Evolutionary conservation across 2,329 filamentous ascomycete species (phyloP), one percentile per base, ranked within the genome.

Genomic region (Aspergillus luchuensis): DNA sequence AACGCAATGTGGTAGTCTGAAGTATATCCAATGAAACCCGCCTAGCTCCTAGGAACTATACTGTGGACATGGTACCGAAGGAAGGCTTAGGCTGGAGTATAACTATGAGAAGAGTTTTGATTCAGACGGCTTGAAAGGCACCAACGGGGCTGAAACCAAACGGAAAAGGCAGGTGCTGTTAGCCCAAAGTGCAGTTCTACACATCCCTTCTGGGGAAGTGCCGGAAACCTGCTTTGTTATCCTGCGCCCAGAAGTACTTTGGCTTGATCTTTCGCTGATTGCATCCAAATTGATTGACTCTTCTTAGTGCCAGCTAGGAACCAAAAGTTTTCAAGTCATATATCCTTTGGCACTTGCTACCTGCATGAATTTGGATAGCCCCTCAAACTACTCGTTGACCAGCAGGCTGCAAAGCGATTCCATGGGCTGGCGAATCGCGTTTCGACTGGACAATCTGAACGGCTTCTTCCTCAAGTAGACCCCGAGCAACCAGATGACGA

Each of bases 381-480:
- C 13, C 5, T 45, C 41, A 45, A 15, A 6, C 41, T 21, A 45
- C 1, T 6, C 41, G 15, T 21, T n/a, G 28, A 10, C 7, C 49
- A 36, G 54, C 57, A 19, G 63, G 57, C 48, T 62, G 63, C 39
- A 74, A 30, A 2, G 68, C 67, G 54, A 74, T 68, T 0, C 70
- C 72, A 66, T 73, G 69, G n/a, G 21, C 58, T 8, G 72, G 68
- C 17, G 70, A 60, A 52, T 74, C 71, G 8, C 71, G 70, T 43
- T 69, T 68, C 3, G 68, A 70, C 43, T 75, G 69, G 5, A 73
- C 69, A 21, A 69, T 65, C 13, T 66, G 47, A 28, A 72, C 63
- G 1, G 71, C 70, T 6, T 67, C 59, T 0, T 60, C 62, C 0
- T 54, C 68, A 19, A 73, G 63, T 6, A 66, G 51, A 7, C 64